Conservation (phyloP, 208 protist genomes). For the Phytomonas sp. region DNA sequence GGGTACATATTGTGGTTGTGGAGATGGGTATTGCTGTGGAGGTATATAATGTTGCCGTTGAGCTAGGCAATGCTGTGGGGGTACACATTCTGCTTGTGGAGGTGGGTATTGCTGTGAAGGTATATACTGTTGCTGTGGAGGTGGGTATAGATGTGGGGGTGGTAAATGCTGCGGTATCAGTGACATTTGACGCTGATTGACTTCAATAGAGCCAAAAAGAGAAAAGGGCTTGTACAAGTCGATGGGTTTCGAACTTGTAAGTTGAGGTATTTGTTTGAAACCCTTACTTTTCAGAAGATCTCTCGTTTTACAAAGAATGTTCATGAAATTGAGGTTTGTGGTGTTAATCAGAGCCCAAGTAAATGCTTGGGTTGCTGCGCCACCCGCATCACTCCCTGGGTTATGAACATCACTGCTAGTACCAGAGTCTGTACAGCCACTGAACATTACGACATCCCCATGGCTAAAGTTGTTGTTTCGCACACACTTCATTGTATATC, state of each 20-base stretch:
- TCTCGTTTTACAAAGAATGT: slow-evolving; percentile 75
- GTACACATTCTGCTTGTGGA: background rate
- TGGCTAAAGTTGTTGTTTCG: slow-evolving; percentile 66
- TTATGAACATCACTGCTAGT: slow-evolving; percentile 73
- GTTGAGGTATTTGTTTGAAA: slow-evolving; percentile 81
- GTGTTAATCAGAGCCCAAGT: slow-evolving; percentile 70
- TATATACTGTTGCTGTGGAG: slow-evolving; percentile 4
- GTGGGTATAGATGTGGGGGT: slow-evolving; percentile 38
- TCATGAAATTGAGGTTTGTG: slow-evolving; percentile 52
- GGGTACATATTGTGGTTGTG: slow-evolving; percentile 19
- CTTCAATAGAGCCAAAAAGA: slow-evolving; percentile 71
- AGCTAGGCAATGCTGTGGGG: background rate
- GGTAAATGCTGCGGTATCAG: slow-evolving; percentile 30
- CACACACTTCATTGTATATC: slow-evolving; percentile 49
- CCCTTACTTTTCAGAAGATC: slow-evolving; percentile 60
- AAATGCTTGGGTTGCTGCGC: slow-evolving; percentile 76
- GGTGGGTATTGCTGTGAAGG: slow-evolving; percentile 9
- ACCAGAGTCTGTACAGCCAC: slow-evolving; percentile 76
- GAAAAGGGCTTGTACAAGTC: slow-evolving; percentile 87
- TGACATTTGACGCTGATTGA: slow-evolving; percentile 43
- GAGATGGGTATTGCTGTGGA: slow-evolving; percentile 48
- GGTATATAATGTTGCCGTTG: slow-evolving; percentile 21
- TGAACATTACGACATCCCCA: slow-evolving; percentile 86
- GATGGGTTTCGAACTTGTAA: slow-evolving; percentile 85
- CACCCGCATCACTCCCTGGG: slow-evolving; percentile 47